Percentiles rank a stretch among this genome's conserved stretches.
Evolutionary conservation across 2,329 filamentous ascomycete genomes (phyloP).

Genomic region (Calonectria hongkongensis): DNA sequence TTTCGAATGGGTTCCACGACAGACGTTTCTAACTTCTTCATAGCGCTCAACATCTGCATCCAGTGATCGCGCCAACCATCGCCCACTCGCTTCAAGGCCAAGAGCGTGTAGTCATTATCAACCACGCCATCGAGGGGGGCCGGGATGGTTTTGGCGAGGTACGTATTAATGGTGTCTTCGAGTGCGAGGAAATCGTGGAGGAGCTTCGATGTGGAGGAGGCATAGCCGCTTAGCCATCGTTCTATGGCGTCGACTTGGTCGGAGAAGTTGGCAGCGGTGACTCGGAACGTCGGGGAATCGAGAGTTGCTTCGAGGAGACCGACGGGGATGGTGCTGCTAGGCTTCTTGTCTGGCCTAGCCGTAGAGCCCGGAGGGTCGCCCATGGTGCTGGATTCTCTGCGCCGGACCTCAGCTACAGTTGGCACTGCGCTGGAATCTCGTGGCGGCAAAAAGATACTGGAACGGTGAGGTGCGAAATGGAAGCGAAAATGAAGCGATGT

Average conservation of each 20-base stretch:
- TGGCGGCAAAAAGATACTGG: conserved; percentile 46
- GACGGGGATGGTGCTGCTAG: conserved; percentile 76
- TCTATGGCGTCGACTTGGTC: conserved; percentile 95
- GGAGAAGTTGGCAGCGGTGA: conserved; percentile 88
- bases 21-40: conserved; percentile 85
- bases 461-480: conserved; percentile 35
- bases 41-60: conserved; percentile 82
- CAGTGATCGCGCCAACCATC: conserved; percentile 94
- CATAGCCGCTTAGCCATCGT: conserved; percentile 86
- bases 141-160: conserved; percentile 85
- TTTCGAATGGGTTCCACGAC: conserved; percentile 87
- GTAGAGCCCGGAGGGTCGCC: conserved; percentile 48
- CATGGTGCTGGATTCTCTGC: conserved; percentile 47
- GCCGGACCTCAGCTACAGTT: conserved; percentile 54
- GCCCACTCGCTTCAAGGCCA: conserved; percentile 88
- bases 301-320: conserved; percentile 95
- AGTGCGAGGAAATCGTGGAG: conserved; percentile 80
- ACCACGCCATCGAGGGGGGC: conserved; percentile 88
- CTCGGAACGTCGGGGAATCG: conserved; percentile 96
- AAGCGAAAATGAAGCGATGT: conserved; percentile 46
- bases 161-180: conserved; percentile 86
- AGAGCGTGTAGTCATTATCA: conserved; percentile 95
- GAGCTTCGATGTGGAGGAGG: conserved; percentile 72
- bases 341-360: conserved; percentile 44
- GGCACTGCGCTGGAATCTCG: conserved; percentile 51